A percentile compares a stretch with the other conserved stretches of the same genome.
phyloP scores from a whole-genome alignment of 106 monocot genomes.

The Dioscorea dumetorum region DNA sequence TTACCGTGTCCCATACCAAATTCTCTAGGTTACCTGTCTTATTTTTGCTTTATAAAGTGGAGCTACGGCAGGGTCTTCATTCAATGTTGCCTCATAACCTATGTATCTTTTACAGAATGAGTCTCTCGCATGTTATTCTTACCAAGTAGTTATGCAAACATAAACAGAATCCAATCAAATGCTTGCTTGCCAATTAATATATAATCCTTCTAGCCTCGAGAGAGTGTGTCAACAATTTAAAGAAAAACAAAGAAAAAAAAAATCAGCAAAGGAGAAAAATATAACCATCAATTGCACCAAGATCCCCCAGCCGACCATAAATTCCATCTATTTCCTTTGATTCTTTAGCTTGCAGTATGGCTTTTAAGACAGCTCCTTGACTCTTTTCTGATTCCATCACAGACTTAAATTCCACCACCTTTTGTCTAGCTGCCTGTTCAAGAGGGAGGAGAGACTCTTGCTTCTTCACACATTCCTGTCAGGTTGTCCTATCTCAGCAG shows the following conservation, averaged over 20 bases:
- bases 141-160: too few species aligned
- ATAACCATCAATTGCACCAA: conserved; percentile 92
- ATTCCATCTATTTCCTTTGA: conserved; percentile 87
- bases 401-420: conserved; percentile 68
- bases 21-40: too few species aligned
- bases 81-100: too few species aligned
- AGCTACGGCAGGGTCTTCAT: too few species aligned
- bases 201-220: too few species aligned
- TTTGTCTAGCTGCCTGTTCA: conserved; percentile 91
- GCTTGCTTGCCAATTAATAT: too few species aligned
- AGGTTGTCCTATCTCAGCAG: neutral
- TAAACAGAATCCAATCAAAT: too few species aligned
- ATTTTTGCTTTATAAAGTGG: too few species aligned
- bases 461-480: conserved; percentile 69
- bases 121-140: too few species aligned
- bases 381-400: conserved; percentile 76
- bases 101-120: too few species aligned
- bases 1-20: too few species aligned
- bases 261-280: neutral
- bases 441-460: conserved; percentile 78
- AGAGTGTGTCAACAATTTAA: too few species aligned
- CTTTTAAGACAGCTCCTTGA: conserved; percentile 84
- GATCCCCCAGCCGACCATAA: conserved; percentile 93
- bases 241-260: neutral
- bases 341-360: conserved; percentile 78